These are phyloP conservation scores for Magnaporthiopsis incrustans DNA, from an alignment of 2,329 filamentous ascomycete genomes.

Conservation along the genomic window DNA sequence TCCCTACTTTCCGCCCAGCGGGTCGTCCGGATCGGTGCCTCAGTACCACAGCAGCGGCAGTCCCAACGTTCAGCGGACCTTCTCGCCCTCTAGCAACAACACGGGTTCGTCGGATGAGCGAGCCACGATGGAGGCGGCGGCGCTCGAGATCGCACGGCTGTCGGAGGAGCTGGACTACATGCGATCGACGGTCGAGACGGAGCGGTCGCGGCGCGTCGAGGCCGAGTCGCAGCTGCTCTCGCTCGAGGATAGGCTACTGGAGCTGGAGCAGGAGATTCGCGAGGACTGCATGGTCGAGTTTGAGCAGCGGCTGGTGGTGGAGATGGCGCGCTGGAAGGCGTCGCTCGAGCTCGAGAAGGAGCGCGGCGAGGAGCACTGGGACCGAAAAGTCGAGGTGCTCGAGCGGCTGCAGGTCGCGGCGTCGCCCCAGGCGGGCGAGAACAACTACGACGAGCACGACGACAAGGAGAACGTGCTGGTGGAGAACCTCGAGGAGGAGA, in stretches of 20 bases:
- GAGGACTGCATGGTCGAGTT: constrained; percentile 87
- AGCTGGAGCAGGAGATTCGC: constrained; percentile 74
- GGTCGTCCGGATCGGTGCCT: constrained; percentile 9
- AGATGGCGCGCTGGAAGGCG: constrained; percentile 74
- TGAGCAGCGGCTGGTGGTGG: constrained; percentile 65
- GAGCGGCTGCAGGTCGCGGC: constrained; percentile 28
- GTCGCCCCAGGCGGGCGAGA: constrained; percentile 1
- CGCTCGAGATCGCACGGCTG: constrained; percentile 73
- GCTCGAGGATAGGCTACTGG: constrained; percentile 56
- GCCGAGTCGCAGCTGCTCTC: constrained; percentile 66
- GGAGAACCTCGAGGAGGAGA: constrained; percentile 62
- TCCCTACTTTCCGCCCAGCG: constrained; percentile 32
- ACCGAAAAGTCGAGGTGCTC: constrained; percentile 65
- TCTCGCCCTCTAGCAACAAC: constrained; percentile 30
- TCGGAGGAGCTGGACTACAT: constrained; percentile 70
- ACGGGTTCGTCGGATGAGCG: constrained; percentile 39
- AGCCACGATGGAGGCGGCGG: constrained; percentile 74
- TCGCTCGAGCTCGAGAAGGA: constrained; percentile 73
- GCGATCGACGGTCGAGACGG: constrained; percentile 58
- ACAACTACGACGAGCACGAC: constrained; percentile 22
- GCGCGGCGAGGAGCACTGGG: constrained; percentile 73
- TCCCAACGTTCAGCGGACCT: constrained; percentile 25
- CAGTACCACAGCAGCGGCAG: constrained; percentile 14
- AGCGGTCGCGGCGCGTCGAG: constrained; percentile 61
- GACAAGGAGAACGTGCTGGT: constrained; percentile 54